These are phyloP conservation scores for Syzygium aromaticum DNA, from an alignment of 345 rosid genomes.

Conservation along the genomic window DNA sequence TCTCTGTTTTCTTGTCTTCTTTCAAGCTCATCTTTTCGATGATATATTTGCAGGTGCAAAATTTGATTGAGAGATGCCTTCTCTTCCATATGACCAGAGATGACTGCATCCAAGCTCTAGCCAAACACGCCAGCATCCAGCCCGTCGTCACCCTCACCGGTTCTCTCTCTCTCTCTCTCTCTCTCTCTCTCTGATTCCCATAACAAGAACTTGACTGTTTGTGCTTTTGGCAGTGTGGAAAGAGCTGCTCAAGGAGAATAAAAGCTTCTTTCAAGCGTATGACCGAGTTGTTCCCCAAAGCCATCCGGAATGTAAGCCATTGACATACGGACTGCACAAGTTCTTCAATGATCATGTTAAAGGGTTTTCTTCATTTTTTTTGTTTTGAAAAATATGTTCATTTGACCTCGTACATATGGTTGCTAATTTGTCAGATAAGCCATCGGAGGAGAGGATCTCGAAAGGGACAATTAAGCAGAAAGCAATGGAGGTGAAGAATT, in stretches of 20 bases:
- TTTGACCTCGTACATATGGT: background rate
- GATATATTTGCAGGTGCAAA: conserved; percentile 27
- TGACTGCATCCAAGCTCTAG: conserved; percentile 29
- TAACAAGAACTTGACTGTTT: background rate
- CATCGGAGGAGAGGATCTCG: background rate
- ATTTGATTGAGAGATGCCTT: conserved; percentile 47
- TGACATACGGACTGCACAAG: background rate
- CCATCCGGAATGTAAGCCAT: background rate
- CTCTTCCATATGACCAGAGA: conserved; percentile 36
- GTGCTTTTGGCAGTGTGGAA: conserved; percentile 30
- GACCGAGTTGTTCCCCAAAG: background rate
- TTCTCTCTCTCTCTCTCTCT: background rate
- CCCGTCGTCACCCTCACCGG: conserved; percentile 38
- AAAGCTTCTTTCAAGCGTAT: conserved; percentile 33
- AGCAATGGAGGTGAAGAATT: background rate
- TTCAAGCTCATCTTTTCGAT: background rate
- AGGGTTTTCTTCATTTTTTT: background rate
- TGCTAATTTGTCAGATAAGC: background rate
- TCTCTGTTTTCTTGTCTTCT: background rate
- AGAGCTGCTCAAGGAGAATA: conserved; percentile 39
- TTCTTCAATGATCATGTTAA: background rate
- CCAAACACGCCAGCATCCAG: conserved; percentile 29
- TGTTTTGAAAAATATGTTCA: background rate
- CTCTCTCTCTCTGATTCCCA: background rate
- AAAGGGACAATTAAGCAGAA: background rate